phyloP scores from a whole-genome alignment of 768 basidiomycete species.

The Boletus subcaerulescens region DNA sequence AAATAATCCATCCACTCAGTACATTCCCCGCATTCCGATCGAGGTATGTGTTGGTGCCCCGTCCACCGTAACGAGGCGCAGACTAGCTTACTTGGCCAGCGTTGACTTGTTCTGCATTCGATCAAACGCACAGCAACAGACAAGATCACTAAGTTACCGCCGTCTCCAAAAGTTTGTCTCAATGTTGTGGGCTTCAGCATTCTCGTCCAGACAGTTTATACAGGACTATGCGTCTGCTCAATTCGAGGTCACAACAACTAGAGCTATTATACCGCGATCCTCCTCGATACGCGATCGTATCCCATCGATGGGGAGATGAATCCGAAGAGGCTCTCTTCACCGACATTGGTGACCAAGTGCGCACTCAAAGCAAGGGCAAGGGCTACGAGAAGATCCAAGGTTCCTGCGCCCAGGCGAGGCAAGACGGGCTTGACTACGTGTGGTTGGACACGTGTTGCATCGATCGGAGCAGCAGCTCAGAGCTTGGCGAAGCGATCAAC shows the following conservation, averaged over 20 bases:
- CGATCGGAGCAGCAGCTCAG: conserved; percentile 25
- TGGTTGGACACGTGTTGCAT: conserved; percentile 37
- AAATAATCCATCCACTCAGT: background rate
- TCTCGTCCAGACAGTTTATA: background rate
- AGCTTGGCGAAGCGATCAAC: conserved; percentile 31
- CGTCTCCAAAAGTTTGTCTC: conserved; percentile 3
- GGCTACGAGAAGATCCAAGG: conserved; percentile 23
- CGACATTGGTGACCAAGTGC: conserved; percentile 18
- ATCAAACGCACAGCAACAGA: background rate
- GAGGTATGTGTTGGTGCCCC: background rate
- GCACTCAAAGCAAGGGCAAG: conserved; percentile 12
- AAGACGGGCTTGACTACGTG: conserved; percentile 18
- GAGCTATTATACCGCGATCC: conserved; percentile 9
- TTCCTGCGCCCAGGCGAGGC: conserved; percentile 16
- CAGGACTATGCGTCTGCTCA: conserved; percentile 24
- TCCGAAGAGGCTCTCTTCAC: conserved; percentile 23
- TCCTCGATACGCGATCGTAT: conserved; percentile 23
- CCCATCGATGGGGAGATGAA: conserved; percentile 26
- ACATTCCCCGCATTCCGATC: background rate
- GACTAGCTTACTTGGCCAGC: background rate
- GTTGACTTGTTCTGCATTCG: background rate
- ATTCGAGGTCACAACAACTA: conserved; percentile 13
- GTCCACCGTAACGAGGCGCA: background rate
- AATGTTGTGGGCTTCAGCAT: background rate
- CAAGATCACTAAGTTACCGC: too few species aligned